Percentiles rank a stretch among this genome's conserved stretches.
These are phyloP conservation scores for Aspergillus leporis DNA, from an alignment of 495 filamentous ascomycete genomes.

Conservation along the genomic window DNA sequence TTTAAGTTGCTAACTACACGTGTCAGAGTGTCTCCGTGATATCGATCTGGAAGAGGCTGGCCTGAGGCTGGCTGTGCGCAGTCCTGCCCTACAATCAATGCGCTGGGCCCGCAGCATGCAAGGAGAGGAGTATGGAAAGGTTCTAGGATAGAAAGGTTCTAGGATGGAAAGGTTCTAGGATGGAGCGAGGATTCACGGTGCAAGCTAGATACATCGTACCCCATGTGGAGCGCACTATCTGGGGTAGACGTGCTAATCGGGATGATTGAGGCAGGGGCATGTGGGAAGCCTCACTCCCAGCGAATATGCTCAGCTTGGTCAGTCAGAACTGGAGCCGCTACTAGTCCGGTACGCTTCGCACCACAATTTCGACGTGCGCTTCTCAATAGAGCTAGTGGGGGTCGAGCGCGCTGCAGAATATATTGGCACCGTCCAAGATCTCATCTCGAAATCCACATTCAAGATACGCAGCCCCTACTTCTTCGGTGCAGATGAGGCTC, in stretches of 20 bases:
- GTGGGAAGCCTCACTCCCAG: slow-evolving; percentile 30
- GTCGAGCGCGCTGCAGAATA: slow-evolving; percentile 30
- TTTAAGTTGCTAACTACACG: too few species aligned
- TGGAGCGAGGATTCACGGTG: slow-evolving; percentile 20
- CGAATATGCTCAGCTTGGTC: slow-evolving; percentile 48
- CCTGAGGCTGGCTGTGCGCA: slow-evolving; percentile 15
- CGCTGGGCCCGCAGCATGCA: slow-evolving; percentile 55
- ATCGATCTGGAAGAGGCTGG: too few species aligned
- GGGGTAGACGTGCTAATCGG: slow-evolving; percentile 21
- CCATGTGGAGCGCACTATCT: too few species aligned
- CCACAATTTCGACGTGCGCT: slow-evolving; percentile 43
- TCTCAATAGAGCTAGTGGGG: slow-evolving; percentile 40
- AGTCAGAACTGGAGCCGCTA: slow-evolving; percentile 54
- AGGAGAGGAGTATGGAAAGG: slow-evolving; percentile 54
- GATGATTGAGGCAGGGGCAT: not conserved
- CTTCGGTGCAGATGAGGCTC: slow-evolving; percentile 59
- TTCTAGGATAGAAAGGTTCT: too few species aligned
- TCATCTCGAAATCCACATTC: slow-evolving; percentile 39
- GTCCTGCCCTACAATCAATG: slow-evolving; percentile 47
- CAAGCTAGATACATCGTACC: not conserved
- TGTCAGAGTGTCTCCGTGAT: too few species aligned
- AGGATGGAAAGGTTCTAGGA: too few species aligned
- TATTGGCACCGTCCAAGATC: slow-evolving; percentile 41
- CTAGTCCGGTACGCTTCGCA: slow-evolving; percentile 44
- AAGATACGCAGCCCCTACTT: slow-evolving; percentile 52